Percentiles rank a stretch among this genome's conserved stretches.
Conservation (phyloP, 2,329 filamentous ascomycete species). For the Neofusicoccum laricinum region DNA sequence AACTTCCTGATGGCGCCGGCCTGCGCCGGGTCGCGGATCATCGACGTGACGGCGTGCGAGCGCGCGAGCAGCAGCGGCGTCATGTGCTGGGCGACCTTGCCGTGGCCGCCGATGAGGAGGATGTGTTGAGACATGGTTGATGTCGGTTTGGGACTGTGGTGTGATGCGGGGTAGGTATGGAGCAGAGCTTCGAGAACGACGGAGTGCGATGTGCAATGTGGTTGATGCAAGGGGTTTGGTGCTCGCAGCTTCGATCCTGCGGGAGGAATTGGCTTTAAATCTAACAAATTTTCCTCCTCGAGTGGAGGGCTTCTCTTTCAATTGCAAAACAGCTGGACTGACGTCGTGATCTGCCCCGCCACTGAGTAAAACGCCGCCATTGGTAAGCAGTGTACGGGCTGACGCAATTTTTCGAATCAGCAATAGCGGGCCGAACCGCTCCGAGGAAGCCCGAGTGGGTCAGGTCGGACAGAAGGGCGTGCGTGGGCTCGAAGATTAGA, state of each 20-base stretch:
- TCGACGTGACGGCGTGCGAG: slow-evolving; percentile 73
- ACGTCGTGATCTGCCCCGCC: slow-evolving; percentile 9
- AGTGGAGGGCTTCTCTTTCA: too few species aligned
- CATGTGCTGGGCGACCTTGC: slow-evolving; percentile 71
- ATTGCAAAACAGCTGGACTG: neutral
- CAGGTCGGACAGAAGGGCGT: neutral
- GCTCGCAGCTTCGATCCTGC: too few species aligned
- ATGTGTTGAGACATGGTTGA: slow-evolving; percentile 41
- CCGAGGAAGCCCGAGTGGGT: neutral
- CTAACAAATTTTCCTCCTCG: too few species aligned
- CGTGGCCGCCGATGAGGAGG: slow-evolving; percentile 77
- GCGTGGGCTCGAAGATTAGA: neutral
- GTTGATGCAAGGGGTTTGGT: too few species aligned
- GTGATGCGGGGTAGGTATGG: neutral
- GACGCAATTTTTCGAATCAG: neutral
- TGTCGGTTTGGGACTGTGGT: neutral
- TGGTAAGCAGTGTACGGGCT: slow-evolving; percentile 2
- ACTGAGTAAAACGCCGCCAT: neutral
- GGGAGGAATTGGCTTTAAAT: too few species aligned
- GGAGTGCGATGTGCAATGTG: too few species aligned
- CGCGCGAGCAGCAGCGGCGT: slow-evolving; percentile 73
- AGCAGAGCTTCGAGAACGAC: too few species aligned
- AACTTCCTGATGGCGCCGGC: slow-evolving; percentile 61
- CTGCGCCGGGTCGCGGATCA: slow-evolving; percentile 73
- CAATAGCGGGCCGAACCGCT: slow-evolving; percentile 10